Evolutionary conservation across 2,329 filamentous ascomycete species (phyloP), one percentile per base, ranked within the genome.

Genomic region (Geoglossum cookeanum): DNA sequence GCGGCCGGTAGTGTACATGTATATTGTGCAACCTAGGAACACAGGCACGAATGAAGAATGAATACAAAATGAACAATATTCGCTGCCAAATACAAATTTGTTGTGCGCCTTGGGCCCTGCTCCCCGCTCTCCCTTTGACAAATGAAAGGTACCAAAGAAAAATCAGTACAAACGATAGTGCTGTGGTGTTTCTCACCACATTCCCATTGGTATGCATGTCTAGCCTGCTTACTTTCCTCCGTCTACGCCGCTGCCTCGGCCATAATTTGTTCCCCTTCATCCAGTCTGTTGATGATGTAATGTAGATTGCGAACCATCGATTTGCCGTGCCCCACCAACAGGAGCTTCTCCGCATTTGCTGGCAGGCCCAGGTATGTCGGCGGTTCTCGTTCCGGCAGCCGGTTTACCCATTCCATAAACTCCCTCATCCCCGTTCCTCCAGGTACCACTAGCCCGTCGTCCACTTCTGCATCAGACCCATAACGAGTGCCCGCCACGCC

Each of bases 301-400:
- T 84, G 83, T 68, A 97, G 65, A 69, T 96, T 90, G 61, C 78
- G 78, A 64, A 96, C 83, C 78, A 96, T 83, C 65, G 84, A 86
- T 66, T 80, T 79, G 48, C 91, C 94, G 65, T 95, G 82, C 1
- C 87, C 90, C 13, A 95, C 87, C 35, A 98, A 77, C 64, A 98
- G 71, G 67, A 98, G 68, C 72, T 97, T 98, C 80, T 98, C 92
- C 22, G 92, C 92, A 68, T 98, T 96, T 32, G 88, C 87, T 39
- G 92, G 92, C 63, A 98, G 71, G 27, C 92, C 94, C 15, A 98
- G 76, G 67, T 95, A 98, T 0, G 89, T 95, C 3, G 92, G 92
- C 32, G 94, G 94, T 70, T 98, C 92, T 64, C 92, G 82, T 76
- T 98, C 92, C 0, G 92, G 92, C 60, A 98, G 75, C 60, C 80